These are phyloP conservation scores for Cordia subcordata DNA, from an alignment of 257 asterid genomes.

Conservation along the genomic window DNA sequence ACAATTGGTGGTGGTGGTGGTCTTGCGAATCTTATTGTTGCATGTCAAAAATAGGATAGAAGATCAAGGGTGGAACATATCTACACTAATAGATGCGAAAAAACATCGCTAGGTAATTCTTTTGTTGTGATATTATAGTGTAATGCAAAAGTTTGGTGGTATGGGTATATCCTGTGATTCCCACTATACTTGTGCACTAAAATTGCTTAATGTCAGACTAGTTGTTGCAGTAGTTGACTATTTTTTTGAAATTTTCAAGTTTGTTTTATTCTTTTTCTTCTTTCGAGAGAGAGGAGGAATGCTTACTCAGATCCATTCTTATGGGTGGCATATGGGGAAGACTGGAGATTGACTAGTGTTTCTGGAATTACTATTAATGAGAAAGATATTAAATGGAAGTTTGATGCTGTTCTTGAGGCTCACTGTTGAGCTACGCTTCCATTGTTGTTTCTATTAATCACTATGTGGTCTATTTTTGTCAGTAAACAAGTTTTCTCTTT, in stretches of 20 bases:
- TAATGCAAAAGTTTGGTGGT: neutral
- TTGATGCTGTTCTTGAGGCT: neutral
- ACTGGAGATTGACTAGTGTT: neutral
- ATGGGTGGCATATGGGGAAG: neutral
- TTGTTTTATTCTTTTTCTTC: no score
- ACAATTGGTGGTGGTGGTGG: no score
- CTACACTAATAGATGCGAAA: neutral
- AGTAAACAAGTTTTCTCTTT: no score
- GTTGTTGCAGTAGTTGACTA: neutral
- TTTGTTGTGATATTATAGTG: neutral
- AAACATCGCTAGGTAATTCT: neutral
- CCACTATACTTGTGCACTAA: neutral
- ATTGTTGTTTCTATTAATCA: no score
- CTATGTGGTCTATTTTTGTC: no score
- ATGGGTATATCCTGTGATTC: neutral
- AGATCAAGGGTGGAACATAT: neutral
- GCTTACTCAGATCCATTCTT: no score
- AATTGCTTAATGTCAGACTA: neutral
- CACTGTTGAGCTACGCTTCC: neutral
- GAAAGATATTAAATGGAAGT: no score
- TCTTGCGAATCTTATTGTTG: no score
- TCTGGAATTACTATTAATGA: neutral
- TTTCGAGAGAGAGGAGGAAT: no score
- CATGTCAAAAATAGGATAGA: no score
- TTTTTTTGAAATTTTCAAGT: no score